phyloP scores from a whole-genome alignment of 164 flowering plant genomes.

The Echeveria elegans region DNA sequence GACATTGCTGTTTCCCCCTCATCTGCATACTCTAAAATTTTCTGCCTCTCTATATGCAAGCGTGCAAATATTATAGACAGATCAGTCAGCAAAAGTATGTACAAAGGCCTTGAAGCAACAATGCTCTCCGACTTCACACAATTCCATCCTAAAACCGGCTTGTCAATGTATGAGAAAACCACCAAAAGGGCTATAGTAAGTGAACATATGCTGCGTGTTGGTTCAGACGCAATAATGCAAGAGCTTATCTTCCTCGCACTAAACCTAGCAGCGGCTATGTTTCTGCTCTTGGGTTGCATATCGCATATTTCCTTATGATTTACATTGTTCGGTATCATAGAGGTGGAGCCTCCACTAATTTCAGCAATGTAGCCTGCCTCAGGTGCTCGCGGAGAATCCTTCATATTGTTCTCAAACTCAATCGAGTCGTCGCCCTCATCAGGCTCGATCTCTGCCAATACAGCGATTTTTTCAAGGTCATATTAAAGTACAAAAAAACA shows the following conservation, averaged over 20 bases:
- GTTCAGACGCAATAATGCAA: constrained; percentile 35
- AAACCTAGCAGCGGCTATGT: constrained; percentile 10
- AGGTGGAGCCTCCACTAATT: not conserved
- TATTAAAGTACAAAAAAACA: too few species aligned
- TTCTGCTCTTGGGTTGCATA: not conserved
- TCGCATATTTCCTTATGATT: not conserved
- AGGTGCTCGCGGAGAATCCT: not conserved
- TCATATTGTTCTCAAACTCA: too few species aligned
- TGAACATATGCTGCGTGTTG: constrained; percentile 25
- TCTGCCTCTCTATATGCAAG: constrained; percentile 16
- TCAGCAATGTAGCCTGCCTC: not conserved
- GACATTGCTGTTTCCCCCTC: not conserved
- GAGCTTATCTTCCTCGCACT: constrained; percentile 22
- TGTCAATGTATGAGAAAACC: constrained; percentile 22
- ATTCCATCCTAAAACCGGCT: constrained; percentile 20
- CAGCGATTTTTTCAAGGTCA: too few species aligned
- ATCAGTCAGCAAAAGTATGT: constrained; percentile 36
- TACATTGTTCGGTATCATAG: constrained; percentile 1
- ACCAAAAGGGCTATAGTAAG: constrained; percentile 32
- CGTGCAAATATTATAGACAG: constrained; percentile 24
- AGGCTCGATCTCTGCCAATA: too few species aligned
- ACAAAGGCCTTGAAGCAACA: constrained; percentile 38
- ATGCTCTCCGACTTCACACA: constrained; percentile 35
- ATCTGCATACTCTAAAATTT: constrained; percentile 7
- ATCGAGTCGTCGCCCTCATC: too few species aligned